phyloP scores from a whole-genome alignment of 148 eudicot species.

The Drosera capensis region DNA sequence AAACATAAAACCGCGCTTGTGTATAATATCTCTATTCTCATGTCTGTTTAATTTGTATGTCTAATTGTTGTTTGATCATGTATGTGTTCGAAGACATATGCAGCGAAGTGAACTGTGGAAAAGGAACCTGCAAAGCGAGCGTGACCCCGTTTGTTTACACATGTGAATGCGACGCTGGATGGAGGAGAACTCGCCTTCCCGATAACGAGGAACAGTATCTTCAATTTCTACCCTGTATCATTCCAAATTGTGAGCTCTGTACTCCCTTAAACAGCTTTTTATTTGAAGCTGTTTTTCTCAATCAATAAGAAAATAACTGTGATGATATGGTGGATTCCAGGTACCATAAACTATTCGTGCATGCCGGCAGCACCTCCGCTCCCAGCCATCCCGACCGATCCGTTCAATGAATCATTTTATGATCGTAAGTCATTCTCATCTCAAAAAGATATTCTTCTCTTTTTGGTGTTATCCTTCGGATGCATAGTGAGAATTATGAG shows the following conservation, averaged over 20 bases:
- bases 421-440: constrained; percentile 29
- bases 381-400: constrained; percentile 35
- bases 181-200: constrained; percentile 38
- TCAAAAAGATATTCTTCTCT: neutral
- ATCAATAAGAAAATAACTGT: too few relatives aligned
- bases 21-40: too few relatives aligned
- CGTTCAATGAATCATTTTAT: constrained; percentile 27
- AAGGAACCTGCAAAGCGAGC: constrained; percentile 37
- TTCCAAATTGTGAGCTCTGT: constrained; percentile 38
- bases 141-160: constrained; percentile 22
- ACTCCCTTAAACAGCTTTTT: neutral
- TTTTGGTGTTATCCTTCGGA: too few relatives aligned
- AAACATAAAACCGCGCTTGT: too few relatives aligned
- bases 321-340: constrained; percentile 8
- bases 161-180: constrained; percentile 42
- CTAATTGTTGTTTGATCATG: too few relatives aligned
- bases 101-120: constrained; percentile 41
- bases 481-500: too few relatives aligned
- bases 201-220: constrained; percentile 20
- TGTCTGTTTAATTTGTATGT: too few relatives aligned
- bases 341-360: constrained; percentile 57
- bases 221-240: constrained; percentile 47
- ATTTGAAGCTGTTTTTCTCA: neutral
- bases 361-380: constrained; percentile 47
- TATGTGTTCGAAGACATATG: too few relatives aligned